Percentiles rank a stretch among this genome's conserved stretches.
Evolutionary conservation across 2,329 filamentous ascomycete species (phyloP).

Genomic region (Fusarium nematophilum): DNA sequence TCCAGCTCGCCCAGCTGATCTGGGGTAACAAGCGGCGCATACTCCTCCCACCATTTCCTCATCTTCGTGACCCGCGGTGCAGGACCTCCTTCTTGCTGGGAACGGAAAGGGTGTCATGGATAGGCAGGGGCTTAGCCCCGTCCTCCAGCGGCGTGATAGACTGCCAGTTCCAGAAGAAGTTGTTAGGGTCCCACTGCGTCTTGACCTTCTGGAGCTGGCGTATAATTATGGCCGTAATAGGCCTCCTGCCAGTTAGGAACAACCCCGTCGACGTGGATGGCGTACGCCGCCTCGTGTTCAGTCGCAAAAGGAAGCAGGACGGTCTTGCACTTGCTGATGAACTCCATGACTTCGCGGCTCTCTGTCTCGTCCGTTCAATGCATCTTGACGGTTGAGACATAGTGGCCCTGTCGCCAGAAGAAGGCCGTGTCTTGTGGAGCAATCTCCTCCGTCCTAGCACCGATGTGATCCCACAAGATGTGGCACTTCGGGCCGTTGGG

Average conservation of each 20-base stretch:
- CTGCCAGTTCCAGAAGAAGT: not conserved
- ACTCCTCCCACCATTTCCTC: not conserved
- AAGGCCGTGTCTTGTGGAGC: not conserved
- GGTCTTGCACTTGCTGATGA: not conserved
- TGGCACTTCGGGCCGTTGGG: conserved; percentile 3
- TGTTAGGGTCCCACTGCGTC: not conserved
- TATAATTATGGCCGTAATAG: not conserved
- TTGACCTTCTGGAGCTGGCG: not conserved
- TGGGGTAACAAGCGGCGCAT: not conserved
- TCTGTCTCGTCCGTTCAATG: not conserved
- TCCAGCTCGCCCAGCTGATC: not conserved
- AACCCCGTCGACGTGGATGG: not conserved
- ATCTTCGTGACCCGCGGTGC: not conserved
- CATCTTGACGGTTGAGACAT: not conserved
- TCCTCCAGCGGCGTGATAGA: not conserved
- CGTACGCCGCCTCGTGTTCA: not conserved
- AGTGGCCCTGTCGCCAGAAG: conserved; percentile 2
- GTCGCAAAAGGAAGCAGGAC: not conserved
- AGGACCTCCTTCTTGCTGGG: not conserved
- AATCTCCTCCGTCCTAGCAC: not conserved
- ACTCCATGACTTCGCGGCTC: not conserved
- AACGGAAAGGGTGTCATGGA: not conserved
- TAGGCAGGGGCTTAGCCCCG: not conserved
- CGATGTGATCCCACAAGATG: conserved; percentile 15
- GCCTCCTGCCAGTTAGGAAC: not conserved